Evolutionary conservation across 305 asterid genomes (phyloP).

Genomic region (Fraxinus sp.): DNA sequence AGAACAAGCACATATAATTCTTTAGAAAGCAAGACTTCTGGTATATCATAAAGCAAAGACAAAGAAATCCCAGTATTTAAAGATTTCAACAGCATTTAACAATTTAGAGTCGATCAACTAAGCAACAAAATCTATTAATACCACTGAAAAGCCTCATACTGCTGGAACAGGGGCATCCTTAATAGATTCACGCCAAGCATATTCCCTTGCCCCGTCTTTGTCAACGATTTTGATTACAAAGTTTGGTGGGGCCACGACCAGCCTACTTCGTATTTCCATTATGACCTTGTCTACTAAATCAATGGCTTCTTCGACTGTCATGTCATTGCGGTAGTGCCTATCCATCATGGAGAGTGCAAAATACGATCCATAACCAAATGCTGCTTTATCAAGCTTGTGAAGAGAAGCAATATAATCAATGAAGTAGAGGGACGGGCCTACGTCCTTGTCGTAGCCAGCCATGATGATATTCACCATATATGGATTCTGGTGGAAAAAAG

Average conservation of each 20-base stretch:
- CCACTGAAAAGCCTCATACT: constrained; percentile 4
- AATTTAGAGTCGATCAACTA: not conserved
- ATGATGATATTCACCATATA: constrained; percentile 79
- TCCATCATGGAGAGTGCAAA: constrained; percentile 93
- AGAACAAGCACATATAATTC: not conserved
- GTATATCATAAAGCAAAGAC: constrained; percentile 26
- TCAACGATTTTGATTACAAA: constrained; percentile 87
- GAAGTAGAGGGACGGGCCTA: constrained; percentile 79
- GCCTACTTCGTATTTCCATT: constrained; percentile 74
- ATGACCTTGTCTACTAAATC: constrained; percentile 78
- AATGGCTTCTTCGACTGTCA: constrained; percentile 81
- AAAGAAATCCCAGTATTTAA: constrained; percentile 15
- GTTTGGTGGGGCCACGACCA: constrained; percentile 90
- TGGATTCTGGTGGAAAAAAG: constrained; percentile 57
- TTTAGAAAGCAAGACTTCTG: not conserved
- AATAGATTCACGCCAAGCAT: constrained; percentile 72
- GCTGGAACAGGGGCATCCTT: constrained; percentile 48
- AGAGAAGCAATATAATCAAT: constrained; percentile 82
- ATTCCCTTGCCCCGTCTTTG: constrained; percentile 76
- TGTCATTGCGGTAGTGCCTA: constrained; percentile 76
- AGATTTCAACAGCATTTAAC: constrained; percentile 3
- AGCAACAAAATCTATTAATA: constrained; percentile 4
- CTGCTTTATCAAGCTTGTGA: constrained; percentile 86
- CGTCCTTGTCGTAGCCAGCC: constrained; percentile 87
- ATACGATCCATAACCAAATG: constrained; percentile 91